Evolutionary conservation across 306 rosid species (phyloP), one percentile per base, ranked within the genome.

Genomic region (Cucumis melo): DNA sequence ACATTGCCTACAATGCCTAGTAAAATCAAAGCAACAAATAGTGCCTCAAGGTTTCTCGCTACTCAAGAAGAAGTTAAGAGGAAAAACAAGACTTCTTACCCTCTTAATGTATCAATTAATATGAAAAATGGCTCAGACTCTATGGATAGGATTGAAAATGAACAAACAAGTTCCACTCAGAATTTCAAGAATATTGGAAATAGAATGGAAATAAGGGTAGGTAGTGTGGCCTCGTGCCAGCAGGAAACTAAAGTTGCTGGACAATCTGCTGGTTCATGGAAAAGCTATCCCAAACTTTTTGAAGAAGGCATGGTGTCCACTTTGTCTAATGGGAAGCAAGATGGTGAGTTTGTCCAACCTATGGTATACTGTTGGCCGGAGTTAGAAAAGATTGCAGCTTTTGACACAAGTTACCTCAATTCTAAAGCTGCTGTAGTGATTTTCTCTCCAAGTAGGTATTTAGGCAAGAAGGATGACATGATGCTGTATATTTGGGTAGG

Each of bases 401-500:
- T 91, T 76, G 84, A 83, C 79, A 65, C 83, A 56, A 84, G 78
- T 68, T 83, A 85, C 80, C 87, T 94, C 83, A 89, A 88, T 84
- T 90, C 98, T 64, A 78, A 87, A 81, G 89, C 88, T 79, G 92
- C 88, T 66, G 88, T 88, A 59, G 94, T 85, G 65, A 65, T 94
- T 83, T 86, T 88, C 86, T 86, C 88, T 70, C 91, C 92, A 67
- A 83, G 79, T 79, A 73, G 79, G 64, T 85, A 77, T 57, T 21
- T 77, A 41, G 82, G 73, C 55, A 85, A 72, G 61, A 76, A 78
- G 51, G 86, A 87, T 70, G 86, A 74, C 75, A 81, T 75, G 41
- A 57, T 87, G 72, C 78, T 94, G 71, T 91, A 91, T 83, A 73
- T 94, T 79, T 94, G 98, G 98, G 74, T 91, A 78, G 98, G 98